Evolutionary conservation across 1,284 basidiomycete species (phyloP), one percentile per base, ranked within the genome.

Genomic region (Cutaneotrichosporon cyanovorans): DNA sequence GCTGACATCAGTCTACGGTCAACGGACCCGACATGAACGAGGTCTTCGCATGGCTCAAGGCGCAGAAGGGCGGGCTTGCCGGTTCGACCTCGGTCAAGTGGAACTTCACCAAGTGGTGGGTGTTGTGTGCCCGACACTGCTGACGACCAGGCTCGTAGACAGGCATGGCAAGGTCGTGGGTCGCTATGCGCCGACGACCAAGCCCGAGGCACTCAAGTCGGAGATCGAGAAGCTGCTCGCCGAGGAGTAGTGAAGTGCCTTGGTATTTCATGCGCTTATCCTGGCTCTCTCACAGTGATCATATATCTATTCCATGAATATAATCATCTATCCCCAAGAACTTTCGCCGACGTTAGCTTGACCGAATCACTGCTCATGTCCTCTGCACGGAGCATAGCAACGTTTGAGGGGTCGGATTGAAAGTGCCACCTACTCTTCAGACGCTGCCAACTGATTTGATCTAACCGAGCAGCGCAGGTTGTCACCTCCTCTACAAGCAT

Each of bases 31-130:
- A 74, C 56, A 72, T 77, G 58, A 89, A 87, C 71, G 78, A 85
- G 61, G 85, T 89, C 8, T 92, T 80, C 75, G 79, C 84, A 51
- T 92, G 81, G 80, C 79, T 93, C 61, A 93, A 93, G 77, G 73
- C 75, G 37, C 61, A 67, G 41, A 59, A 59, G 22, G 66, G 66
- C 18, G 37, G 66, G 7, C 60, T 55, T 3, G 25, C 25, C 12
- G 66, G 65, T 19, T 65, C 61, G 25, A 65, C 61, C 4, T 42
- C 61, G 19, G 65, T 72, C 60, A 72, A 72, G 53, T 69, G 66
- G 45, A 68, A 68, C 57, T 69, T 69, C 48, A 64, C 60, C 28
- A 68, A 69, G 53, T 69, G 65, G 58, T 33, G 40, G 10, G 40
- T 31, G 11, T n/a, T 19, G 40, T 14, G 10, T 6, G 14, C 18